These are phyloP conservation scores for Stereum hirsutum DNA, from an alignment of 1,284 basidiomycete species.

Conservation along the genomic window DNA sequence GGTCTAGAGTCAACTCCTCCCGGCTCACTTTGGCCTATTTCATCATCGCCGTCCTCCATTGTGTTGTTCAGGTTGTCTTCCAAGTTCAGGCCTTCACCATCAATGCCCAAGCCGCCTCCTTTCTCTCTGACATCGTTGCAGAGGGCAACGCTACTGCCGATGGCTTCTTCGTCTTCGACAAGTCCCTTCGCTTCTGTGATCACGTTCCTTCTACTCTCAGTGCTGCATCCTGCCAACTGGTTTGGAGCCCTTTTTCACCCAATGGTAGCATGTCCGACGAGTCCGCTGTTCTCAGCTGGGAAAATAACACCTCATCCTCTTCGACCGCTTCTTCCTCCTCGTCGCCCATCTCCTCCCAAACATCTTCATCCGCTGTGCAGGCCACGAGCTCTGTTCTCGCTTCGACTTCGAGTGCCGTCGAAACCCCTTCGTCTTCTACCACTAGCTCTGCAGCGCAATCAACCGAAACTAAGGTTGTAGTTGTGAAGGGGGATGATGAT, in stretches of 20 bases:
- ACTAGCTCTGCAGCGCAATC: no score
- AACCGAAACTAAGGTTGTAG: no score
- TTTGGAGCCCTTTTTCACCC: no score
- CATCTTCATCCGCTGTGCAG: no score
- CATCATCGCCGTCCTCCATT: constrained; percentile 57
- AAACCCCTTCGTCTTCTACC: no score
- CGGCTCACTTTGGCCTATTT: constrained; percentile 58
- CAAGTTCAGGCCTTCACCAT: constrained; percentile 59
- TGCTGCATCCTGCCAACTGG: constrained; percentile 37
- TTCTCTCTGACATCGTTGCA: constrained; percentile 40
- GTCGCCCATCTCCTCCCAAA: no score
- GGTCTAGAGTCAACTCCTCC: constrained; percentile 62
- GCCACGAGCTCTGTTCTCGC: no score
- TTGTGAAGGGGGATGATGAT: no score
- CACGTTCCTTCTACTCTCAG: constrained; percentile 40
- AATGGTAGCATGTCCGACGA: background rate
- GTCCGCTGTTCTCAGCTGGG: no score
- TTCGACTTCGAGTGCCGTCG: no score
- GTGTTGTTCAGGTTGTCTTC: constrained; percentile 56
- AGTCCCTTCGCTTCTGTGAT: constrained; percentile 48
- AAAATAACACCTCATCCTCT: no score
- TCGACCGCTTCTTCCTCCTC: no score
- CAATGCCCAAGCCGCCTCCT: constrained; percentile 47
- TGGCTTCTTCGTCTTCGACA: constrained; percentile 46
- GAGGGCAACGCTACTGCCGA: constrained; percentile 38